phyloP scores from a whole-genome alignment of 2,329 filamentous ascomycete genomes.

The Neophaeococcomyces mojaviensis region DNA sequence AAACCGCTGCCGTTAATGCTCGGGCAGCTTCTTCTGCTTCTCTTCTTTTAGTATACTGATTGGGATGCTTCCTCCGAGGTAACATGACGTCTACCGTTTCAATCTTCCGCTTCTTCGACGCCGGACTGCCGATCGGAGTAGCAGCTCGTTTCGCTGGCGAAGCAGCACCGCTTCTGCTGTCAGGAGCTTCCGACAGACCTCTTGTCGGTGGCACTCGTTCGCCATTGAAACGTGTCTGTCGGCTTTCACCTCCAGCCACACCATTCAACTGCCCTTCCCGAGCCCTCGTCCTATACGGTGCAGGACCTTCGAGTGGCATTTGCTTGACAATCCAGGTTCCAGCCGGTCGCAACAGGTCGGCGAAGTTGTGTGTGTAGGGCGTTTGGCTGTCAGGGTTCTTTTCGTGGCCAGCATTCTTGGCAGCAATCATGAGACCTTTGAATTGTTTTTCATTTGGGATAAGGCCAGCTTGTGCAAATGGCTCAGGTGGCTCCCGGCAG shows the following conservation, averaged over 20 bases:
- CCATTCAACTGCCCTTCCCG: neutral
- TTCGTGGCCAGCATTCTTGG: conserved; percentile 18
- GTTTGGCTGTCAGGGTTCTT: conserved; percentile 35
- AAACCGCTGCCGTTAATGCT: neutral
- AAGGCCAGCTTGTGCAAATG: conserved; percentile 47
- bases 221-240: conserved; percentile 20
- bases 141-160: conserved; percentile 11
- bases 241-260: conserved; percentile 2
- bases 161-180: conserved; percentile 1
- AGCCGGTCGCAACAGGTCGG: neutral
- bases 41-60: conserved; percentile 6
- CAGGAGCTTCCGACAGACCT: conserved; percentile 18
- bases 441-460: conserved; percentile 36
- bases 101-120: conserved; percentile 6
- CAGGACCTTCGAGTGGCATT: neutral
- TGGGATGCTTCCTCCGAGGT: conserved; percentile 9
- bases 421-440: conserved; percentile 33
- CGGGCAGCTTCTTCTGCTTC: conserved; percentile 1
- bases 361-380: conserved; percentile 30
- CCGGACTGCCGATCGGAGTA: conserved; percentile 9
- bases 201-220: conserved; percentile 20
- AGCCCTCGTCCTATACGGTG: conserved; percentile 2
- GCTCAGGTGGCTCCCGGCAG: conserved; percentile 45
- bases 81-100: conserved; percentile 1
- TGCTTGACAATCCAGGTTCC: conserved; percentile 7